Base-by-base conservation (phyloP, 768 basidiomycete genomes). In the Paxillus ammoniavirescens region DNA sequence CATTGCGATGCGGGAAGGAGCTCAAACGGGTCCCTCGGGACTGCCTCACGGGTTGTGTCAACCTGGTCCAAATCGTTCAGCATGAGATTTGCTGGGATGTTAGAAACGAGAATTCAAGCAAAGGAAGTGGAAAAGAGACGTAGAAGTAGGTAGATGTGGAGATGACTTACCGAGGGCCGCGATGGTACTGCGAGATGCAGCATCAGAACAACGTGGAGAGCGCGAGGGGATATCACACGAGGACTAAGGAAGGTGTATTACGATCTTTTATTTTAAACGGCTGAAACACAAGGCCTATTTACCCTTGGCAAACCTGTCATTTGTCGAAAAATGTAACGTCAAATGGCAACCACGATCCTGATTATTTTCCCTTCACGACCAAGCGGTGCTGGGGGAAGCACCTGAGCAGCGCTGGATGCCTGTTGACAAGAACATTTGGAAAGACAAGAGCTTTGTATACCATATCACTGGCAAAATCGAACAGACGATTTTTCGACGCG, bases 1-100 rank as follows among this genome's bases (percentile, higher is more conserved):
- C 68, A 70, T 36, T 42, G 49, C 5, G 49, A 43, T 42, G 18
- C 38, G 30, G 43, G 43, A 9, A 8, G 43, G 31, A 45, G 43
- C 28, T 45, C 43, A 15, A 45, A 45, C 31, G 43, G 43, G 15
- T 45, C 21, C 4, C 15, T 26, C 8, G 43, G 28, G 28, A 41
- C 17, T 40, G 12, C 17, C 15, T 14, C 33, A 2, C 5, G 23
- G 26, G n/a, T 40, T 13, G 35, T 28, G n/a, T 50, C 40, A 21
- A 36, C 10, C 49, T 50, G 49, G 12, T 50, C 41, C n/a, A n/a
- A 50, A 41, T 6, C n/a, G 23, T 37, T n/a, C n/a, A 8, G 8
- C 49, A 50, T 50, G 36, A 48, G 47, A 40, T 36, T 26, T 26
- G 5, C 8, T 14, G 15, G 37, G 9, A 41, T 28, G 15, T 10